Evolutionary conservation across 495 filamentous ascomycete species (phyloP).

Genomic region (Penicillium pulvis): DNA sequence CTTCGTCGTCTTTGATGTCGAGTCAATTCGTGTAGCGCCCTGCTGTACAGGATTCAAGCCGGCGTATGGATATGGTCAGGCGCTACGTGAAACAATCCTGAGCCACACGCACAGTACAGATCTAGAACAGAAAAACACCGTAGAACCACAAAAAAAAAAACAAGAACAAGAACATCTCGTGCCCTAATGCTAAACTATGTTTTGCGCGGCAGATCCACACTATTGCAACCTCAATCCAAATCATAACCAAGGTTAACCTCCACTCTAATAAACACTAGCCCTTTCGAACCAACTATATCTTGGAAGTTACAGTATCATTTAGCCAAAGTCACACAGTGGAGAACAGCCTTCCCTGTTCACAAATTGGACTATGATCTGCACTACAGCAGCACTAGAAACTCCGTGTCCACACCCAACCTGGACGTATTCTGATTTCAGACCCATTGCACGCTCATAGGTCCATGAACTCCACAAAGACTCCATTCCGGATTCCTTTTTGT

Average conservation of each 20-base stretch:
- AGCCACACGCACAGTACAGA: no score
- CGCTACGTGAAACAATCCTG: background rate
- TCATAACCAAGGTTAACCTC: background rate
- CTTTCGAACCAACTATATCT: background rate
- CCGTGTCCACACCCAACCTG: no score
- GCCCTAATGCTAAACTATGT: background rate
- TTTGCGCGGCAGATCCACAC: background rate
- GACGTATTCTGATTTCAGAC: background rate
- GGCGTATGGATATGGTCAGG: no score
- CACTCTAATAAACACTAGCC: background rate
- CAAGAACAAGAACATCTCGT: background rate
- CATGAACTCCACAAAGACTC: background rate
- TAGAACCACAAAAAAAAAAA: background rate
- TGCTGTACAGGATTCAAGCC: no score
- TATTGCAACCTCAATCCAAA: background rate
- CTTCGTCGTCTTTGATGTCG: no score
- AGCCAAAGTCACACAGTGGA: background rate
- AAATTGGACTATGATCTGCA: background rate
- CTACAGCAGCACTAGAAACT: background rate
- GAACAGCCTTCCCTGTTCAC: background rate
- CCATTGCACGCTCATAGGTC: background rate
- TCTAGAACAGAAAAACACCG: background rate
- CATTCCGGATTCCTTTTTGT: background rate
- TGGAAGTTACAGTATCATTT: background rate
- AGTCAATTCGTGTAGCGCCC: background rate